These are phyloP conservation scores for Penicillium silybi DNA, from an alignment of 495 filamentous ascomycete species.

Conservation along the genomic window DNA sequence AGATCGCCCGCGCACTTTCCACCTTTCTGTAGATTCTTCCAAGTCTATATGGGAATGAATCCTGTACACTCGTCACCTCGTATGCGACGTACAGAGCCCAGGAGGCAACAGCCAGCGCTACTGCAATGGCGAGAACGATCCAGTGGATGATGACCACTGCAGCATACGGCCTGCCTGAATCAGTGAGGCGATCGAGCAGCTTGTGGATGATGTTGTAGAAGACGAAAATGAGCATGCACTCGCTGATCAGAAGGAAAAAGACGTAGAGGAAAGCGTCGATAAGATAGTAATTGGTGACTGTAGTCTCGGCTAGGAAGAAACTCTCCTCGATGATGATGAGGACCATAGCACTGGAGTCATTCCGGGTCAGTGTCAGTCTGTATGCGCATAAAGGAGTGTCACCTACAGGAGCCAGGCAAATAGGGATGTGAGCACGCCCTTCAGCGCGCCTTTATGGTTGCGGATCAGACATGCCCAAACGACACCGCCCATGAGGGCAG, in stretches of 20 bases:
- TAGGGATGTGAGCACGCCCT: slow-evolving; percentile 5
- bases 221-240: slow-evolving; percentile 15
- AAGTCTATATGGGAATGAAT: background rate
- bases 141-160: slow-evolving; percentile 16
- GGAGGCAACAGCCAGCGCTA: slow-evolving; percentile 11
- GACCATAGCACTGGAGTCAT: background rate
- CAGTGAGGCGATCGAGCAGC: slow-evolving; percentile 14
- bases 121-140: slow-evolving; percentile 13
- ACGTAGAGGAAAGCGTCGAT: slow-evolving; percentile 18
- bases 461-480: slow-evolving; percentile 21
- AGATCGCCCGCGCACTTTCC: slow-evolving; percentile 4
- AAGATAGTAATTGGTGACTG: slow-evolving; percentile 19
- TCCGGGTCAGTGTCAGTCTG: background rate
- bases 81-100: slow-evolving; percentile 14
- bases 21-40: slow-evolving; percentile 1
- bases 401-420: slow-evolving; percentile 14
- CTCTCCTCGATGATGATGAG: slow-evolving; percentile 7
- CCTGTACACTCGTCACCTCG: slow-evolving; percentile 8
- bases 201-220: slow-evolving; percentile 23
- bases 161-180: slow-evolving; percentile 15
- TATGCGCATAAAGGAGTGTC: background rate
- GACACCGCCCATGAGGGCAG: slow-evolving; percentile 16
- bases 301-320: slow-evolving; percentile 12
- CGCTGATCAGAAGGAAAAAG: slow-evolving; percentile 14
- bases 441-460: slow-evolving; percentile 9